Conservation (phyloP, 306 rosid species). For the Boehmeria nivea region DNA sequence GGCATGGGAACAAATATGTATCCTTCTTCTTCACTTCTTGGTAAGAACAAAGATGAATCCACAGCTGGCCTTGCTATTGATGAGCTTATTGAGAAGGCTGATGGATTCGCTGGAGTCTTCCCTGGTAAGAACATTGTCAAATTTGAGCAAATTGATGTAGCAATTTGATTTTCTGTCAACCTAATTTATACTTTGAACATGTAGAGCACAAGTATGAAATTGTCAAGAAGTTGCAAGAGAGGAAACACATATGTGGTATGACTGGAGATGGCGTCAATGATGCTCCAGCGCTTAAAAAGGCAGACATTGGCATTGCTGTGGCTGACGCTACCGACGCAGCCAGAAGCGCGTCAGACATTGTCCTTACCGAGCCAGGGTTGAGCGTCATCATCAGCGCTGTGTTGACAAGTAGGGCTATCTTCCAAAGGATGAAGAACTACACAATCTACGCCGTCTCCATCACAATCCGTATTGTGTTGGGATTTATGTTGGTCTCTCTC, state of each 20-base stretch:
- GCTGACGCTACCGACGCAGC: constrained; percentile 96
- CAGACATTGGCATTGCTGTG: constrained; percentile 94
- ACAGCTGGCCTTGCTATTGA: constrained; percentile 68
- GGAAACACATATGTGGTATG: constrained; percentile 77
- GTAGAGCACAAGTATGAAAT: constrained; percentile 91
- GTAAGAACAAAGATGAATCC: constrained; percentile 53
- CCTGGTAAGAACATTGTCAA: constrained; percentile 51
- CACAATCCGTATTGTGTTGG: constrained; percentile 87
- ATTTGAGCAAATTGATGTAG: neutral
- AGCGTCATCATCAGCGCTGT: constrained; percentile 89
- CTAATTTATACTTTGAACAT: constrained; percentile 18
- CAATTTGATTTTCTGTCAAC: neutral
- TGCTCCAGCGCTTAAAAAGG: constrained; percentile 86
- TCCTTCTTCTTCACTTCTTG: constrained; percentile 83
- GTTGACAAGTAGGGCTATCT: constrained; percentile 86
- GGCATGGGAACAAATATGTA: constrained; percentile 99
- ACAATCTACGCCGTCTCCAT: constrained; percentile 93
- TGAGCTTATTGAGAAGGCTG: constrained; percentile 92
- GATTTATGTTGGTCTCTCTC: constrained; percentile 75
- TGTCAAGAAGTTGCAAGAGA: constrained; percentile 73
- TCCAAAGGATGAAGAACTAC: constrained; percentile 96
- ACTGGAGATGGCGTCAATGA: constrained; percentile 96
- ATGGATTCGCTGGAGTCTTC: constrained; percentile 94
- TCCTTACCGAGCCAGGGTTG: constrained; percentile 81
- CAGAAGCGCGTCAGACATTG: constrained; percentile 89